Conservation (phyloP, 129 eudicot species). For the sunflower (Helianthus annuus) region DNA sequence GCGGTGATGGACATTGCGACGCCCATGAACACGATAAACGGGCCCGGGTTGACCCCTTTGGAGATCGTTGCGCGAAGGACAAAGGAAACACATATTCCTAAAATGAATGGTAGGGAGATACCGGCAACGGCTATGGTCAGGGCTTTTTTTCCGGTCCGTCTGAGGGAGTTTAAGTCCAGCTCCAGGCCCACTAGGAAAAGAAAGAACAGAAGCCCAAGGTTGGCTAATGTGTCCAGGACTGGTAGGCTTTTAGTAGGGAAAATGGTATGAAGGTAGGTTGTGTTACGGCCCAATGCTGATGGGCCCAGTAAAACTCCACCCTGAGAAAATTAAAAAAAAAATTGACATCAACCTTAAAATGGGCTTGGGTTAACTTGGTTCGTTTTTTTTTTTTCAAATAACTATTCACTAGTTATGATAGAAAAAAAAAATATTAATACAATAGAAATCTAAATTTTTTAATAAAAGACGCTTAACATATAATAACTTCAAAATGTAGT, state of each 20-base stretch:
- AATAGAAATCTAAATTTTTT: background rate
- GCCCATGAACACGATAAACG: conserved; percentile 83
- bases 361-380: background rate
- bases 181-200: conserved; percentile 77
- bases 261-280: conserved; percentile 43
- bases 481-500: background rate
- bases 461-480: background rate
- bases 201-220: conserved; percentile 78
- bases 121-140: conserved; percentile 65
- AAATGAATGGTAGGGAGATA: conserved; percentile 57
- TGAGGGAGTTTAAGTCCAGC: conserved; percentile 59
- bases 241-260: conserved; percentile 66
- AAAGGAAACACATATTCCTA: conserved; percentile 68
- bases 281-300: conserved; percentile 72
- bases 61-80: conserved; percentile 49
- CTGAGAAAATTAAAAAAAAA: conserved; percentile 21
- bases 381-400: background rate
- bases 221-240: conserved; percentile 78
- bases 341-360: background rate
- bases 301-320: conserved; percentile 87
- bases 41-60: conserved; percentile 49
- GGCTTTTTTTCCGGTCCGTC: conserved; percentile 67
- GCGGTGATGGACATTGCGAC: conserved; percentile 89
- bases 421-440: background rate
- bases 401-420: background rate